Evolutionary conservation across 495 filamentous ascomycete species (phyloP).

Genomic region (Aspergillus affinis): DNA sequence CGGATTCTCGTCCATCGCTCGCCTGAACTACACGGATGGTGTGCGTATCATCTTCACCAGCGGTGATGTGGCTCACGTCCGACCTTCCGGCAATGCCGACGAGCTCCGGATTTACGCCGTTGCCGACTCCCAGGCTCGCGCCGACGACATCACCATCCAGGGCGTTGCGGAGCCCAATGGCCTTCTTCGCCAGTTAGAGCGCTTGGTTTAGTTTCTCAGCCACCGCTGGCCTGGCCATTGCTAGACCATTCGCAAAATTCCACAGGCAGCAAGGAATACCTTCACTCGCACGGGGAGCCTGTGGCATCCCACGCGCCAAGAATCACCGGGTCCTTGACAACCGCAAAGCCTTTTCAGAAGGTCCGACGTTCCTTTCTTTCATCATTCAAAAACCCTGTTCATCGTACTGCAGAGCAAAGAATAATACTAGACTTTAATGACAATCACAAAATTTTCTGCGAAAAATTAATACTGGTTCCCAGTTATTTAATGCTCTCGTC

Average conservation of each 20-base stretch:
- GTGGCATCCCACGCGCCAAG: neutral
- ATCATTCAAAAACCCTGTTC: neutral
- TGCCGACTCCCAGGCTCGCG: slow-evolving; percentile 24
- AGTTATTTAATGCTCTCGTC: too few species aligned
- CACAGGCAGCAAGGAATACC: neutral
- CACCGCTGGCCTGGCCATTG: neutral
- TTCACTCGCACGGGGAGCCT: neutral
- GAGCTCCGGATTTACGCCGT: slow-evolving; percentile 32
- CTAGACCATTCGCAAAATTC: neutral
- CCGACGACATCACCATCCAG: slow-evolving; percentile 21
- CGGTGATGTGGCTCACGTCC: slow-evolving; percentile 31
- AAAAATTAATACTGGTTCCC: neutral
- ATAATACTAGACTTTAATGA: neutral
- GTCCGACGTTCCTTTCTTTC: neutral
- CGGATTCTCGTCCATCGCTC: slow-evolving; percentile 20
- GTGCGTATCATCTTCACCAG: slow-evolving; percentile 25
- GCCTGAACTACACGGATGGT: slow-evolving; percentile 28
- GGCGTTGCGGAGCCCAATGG: slow-evolving; percentile 25
- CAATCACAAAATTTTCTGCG: neutral
- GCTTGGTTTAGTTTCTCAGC: slow-evolving; percentile 5
- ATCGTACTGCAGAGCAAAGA: neutral
- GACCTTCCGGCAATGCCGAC: slow-evolving; percentile 30
- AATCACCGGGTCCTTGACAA: too few species aligned
- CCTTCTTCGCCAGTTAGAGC: slow-evolving; percentile 20
- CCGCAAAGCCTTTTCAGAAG: neutral